These are phyloP conservation scores for Salix suchowensis DNA, from an alignment of 345 rosid species.

Conservation along the genomic window DNA sequence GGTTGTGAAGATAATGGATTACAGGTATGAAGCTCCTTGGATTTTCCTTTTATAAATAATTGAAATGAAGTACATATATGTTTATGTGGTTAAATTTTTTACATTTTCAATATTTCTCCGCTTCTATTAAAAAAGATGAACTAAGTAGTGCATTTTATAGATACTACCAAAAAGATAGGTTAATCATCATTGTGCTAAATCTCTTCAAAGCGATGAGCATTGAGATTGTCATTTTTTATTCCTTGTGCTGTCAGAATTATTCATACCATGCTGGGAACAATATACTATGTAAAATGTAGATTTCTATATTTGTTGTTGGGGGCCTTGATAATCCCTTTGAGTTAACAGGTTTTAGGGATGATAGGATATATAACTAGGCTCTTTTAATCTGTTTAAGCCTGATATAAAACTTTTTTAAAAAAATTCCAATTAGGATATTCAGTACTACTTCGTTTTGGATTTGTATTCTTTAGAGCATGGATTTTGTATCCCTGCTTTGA, in stretches of 20 bases:
- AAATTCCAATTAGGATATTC: neutral
- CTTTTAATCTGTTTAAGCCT: neutral
- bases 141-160: neutral
- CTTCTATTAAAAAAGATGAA: neutral
- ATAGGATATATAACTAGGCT: neutral
- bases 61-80: neutral
- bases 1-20: slow-evolving; percentile 87
- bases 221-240: neutral
- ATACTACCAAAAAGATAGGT: neutral
- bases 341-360: neutral
- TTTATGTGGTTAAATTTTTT: neutral
- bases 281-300: neutral
- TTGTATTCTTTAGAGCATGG: neutral
- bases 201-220: neutral
- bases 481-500: neutral
- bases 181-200: neutral
- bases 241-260: neutral
- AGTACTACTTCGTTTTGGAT: neutral
- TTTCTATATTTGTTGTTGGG: neutral
- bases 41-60: neutral
- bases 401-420: neutral
- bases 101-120: neutral
- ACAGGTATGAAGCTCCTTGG: slow-evolving; percentile 43
- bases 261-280: neutral
- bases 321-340: neutral